Evolutionary conservation across 768 basidiomycete species (phyloP).

Genomic region (Lactarius hatsudake): DNA sequence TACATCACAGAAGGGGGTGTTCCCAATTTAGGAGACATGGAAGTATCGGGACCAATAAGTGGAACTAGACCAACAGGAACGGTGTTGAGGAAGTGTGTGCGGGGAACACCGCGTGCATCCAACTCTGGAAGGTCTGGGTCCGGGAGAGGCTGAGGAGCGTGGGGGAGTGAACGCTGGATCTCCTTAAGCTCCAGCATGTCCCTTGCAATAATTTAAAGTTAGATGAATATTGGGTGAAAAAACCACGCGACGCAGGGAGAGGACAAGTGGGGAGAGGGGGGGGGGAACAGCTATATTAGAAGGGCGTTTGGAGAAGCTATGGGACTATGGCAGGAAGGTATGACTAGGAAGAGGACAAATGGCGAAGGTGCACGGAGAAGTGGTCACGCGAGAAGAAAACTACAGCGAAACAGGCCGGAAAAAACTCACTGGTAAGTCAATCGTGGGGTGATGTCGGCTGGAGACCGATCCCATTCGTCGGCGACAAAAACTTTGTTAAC

Average conservation of each 20-base stretch:
- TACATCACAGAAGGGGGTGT: neutral
- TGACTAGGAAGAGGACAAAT: neutral
- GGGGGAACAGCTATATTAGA: neutral
- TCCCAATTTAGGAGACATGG: neutral
- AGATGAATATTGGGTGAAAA: conserved; percentile 1
- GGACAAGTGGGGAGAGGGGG: neutral
- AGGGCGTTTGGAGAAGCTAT: neutral
- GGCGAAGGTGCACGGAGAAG: neutral
- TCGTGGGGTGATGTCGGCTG: conserved; percentile 57
- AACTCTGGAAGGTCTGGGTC: conserved; percentile 24
- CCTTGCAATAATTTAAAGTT: conserved; percentile 17
- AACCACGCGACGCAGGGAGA: conserved; percentile 1
- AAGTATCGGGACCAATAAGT: conserved; percentile 6
- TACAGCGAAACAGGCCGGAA: neutral
- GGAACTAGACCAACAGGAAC: conserved; percentile 28
- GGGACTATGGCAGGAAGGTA: neutral
- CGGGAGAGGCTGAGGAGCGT: conserved; percentile 18
- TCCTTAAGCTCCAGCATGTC: conserved; percentile 29
- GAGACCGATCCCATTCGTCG: conserved; percentile 80
- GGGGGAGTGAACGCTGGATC: conserved; percentile 28
- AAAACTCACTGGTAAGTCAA: conserved; percentile 65
- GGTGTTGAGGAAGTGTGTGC: conserved; percentile 20
- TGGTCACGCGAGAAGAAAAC: neutral
- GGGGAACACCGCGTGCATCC: conserved; percentile 19
- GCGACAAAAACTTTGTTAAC: conserved; percentile 61